Evolutionary conservation across 305 asterid species (phyloP).

Genomic region (Petunia hybrid): DNA sequence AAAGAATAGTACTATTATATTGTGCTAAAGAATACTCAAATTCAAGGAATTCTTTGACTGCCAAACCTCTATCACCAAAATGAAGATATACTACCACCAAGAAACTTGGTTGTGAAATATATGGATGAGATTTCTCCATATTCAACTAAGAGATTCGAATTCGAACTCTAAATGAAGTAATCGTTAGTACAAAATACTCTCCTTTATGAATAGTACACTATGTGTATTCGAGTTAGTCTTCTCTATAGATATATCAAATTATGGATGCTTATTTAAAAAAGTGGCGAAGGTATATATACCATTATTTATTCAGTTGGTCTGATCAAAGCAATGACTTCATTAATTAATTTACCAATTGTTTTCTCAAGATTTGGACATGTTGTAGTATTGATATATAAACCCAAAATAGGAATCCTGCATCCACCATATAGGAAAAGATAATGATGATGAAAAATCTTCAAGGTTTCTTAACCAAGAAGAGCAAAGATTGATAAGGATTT

Average conservation of each 20-base stretch:
- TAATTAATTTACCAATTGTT: background rate
- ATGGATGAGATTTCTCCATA: too few relatives aligned
- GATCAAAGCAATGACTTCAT: background rate
- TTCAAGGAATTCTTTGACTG: constrained; percentile 18
- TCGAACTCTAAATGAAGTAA: too few relatives aligned
- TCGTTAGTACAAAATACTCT: too few relatives aligned
- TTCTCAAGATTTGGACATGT: constrained; percentile 5
- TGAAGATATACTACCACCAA: too few relatives aligned
- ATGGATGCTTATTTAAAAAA: too few relatives aligned
- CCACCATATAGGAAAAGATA: background rate
- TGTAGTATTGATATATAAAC: background rate
- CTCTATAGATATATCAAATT: too few relatives aligned
- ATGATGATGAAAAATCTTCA: constrained; percentile 3
- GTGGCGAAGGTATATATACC: too few relatives aligned
- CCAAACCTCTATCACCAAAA: background rate
- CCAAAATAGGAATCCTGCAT: background rate
- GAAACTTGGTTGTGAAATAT: too few relatives aligned
- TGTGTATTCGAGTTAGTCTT: too few relatives aligned
- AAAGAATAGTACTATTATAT: background rate
- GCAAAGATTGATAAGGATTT: background rate
- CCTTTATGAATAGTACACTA: too few relatives aligned
- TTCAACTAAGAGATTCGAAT: too few relatives aligned
- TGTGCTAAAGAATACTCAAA: background rate
- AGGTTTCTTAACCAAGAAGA: background rate
- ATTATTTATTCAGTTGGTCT: constrained; percentile 25